Conservation (phyloP, 768 basidiomycete species). For the Termitomyces sp. region DNA sequence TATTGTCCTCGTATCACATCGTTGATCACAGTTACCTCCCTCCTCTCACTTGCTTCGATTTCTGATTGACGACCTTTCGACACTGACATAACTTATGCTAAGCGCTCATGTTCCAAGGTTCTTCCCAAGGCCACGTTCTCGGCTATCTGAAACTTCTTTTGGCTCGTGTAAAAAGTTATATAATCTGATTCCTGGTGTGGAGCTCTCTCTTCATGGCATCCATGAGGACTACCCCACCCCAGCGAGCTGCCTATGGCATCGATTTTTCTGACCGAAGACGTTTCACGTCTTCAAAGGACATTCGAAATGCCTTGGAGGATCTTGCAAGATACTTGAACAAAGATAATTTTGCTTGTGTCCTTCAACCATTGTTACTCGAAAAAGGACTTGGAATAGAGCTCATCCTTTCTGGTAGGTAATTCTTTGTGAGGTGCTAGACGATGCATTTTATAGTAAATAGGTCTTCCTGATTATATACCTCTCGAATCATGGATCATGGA, state of each 20-base stretch:
- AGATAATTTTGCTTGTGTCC: conserved; percentile 14
- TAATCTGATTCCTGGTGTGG: not conserved
- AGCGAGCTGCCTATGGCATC: conserved; percentile 16
- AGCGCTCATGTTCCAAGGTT: not conserved
- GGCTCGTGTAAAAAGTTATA: not conserved
- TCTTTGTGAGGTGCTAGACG: conserved; percentile 1
- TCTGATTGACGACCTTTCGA: not conserved
- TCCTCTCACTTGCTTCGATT: too few relatives aligned
- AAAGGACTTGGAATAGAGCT: conserved; percentile 18
- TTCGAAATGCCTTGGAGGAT: conserved; percentile 15
- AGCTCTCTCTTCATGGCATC: not conserved
- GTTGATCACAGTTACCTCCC: not conserved
- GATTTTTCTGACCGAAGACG: conserved; percentile 15
- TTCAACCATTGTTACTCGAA: conserved; percentile 17
- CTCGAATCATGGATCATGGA: conserved; percentile 23
- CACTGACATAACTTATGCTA: not conserved
- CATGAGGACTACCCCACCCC: conserved; percentile 4
- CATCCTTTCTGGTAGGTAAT: conserved; percentile 18
- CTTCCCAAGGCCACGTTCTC: not conserved
- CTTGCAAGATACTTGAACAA: conserved; percentile 17
- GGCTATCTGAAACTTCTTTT: not conserved
- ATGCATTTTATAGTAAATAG: not conserved
- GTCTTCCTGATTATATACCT: conserved; percentile 6
- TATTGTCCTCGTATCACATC: not conserved
- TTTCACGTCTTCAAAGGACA: conserved; percentile 13